These are phyloP conservation scores for Tilletiaria anomala DNA, from an alignment of 1,284 basidiomycete species.

Conservation along the genomic window DNA sequence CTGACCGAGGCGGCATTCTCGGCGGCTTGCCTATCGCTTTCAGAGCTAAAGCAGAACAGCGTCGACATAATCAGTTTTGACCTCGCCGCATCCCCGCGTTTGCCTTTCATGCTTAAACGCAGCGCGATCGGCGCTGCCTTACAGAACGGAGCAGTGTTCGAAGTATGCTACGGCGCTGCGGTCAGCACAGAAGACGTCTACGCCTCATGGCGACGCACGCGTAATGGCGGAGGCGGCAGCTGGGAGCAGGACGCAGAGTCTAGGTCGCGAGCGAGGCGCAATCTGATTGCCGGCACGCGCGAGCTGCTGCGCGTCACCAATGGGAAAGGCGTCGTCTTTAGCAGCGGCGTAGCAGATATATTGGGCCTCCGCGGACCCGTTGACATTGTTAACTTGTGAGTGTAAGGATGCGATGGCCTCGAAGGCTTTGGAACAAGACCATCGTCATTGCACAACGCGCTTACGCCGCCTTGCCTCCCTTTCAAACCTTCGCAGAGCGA, in stretches of 20 bases:
- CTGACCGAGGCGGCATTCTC: constrained; percentile 59
- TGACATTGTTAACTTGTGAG: constrained; percentile 36
- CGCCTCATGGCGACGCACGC: not conserved
- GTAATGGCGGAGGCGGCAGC: not conserved
- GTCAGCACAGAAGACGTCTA: not conserved
- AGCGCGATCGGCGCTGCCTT: constrained; percentile 65
- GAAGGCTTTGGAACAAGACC: too few relatives aligned
- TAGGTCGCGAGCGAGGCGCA: constrained; percentile 12
- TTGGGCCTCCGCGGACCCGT: constrained; percentile 24
- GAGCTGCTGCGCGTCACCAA: constrained; percentile 31
- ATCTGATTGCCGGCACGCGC: constrained; percentile 27
- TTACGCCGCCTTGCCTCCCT: too few relatives aligned
- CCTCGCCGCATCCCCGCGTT: constrained; percentile 54
- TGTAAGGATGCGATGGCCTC: too few relatives aligned
- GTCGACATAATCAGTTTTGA: constrained; percentile 69
- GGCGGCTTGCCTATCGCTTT: constrained; percentile 63
- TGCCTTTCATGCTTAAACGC: constrained; percentile 66
- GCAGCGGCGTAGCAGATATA: constrained; percentile 16
- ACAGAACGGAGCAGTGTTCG: constrained; percentile 68
- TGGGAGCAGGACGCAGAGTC: not conserved
- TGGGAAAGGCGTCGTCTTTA: constrained; percentile 33
- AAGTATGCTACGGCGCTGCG: constrained; percentile 50
- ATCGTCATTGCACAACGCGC: too few relatives aligned
- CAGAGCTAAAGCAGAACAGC: constrained; percentile 59
- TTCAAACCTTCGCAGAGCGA: too few relatives aligned